Evolutionary conservation across 805 yeast species (phyloP).

Genomic region (Kodamaea neixiangensis): DNA sequence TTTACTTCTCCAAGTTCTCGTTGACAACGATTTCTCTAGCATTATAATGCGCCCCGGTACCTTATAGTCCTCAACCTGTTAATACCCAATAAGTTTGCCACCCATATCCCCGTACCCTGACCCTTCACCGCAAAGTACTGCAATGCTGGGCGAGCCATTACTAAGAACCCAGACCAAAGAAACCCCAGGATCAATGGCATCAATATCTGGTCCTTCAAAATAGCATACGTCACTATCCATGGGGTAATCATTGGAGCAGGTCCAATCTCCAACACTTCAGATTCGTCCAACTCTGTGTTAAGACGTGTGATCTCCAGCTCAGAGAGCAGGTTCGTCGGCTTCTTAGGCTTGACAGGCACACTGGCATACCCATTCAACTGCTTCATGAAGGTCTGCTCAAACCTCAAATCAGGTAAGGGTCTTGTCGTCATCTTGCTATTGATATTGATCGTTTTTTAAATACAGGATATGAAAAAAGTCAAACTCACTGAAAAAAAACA

Average conservation of each 20-base stretch:
- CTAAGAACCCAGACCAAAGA: constrained; percentile 43
- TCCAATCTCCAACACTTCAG: constrained; percentile 11
- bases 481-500: neutral
- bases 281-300: constrained; percentile 13
- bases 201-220: constrained; percentile 51
- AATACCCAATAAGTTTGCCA: constrained; percentile 22
- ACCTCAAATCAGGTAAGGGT: constrained; percentile 61
- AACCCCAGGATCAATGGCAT: constrained; percentile 59
- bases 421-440: neutral
- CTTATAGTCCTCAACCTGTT: neutral
- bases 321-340: constrained; percentile 6
- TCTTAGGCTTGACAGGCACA: constrained; percentile 10
- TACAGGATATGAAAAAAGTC: neutral
- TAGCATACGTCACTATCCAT: constrained; percentile 46
- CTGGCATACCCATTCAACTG: constrained; percentile 32
- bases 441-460: neutral
- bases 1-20: neutral
- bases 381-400: constrained; percentile 58
- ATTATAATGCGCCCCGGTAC: neutral
- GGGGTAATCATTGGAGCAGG: constrained; percentile 46
- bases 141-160: constrained; percentile 40
- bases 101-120: constrained; percentile 28
- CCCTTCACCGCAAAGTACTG: constrained; percentile 24
- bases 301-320: constrained; percentile 14
- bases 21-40: neutral